phyloP scores from a whole-genome alignment of 768 basidiomycete species.

The Scleroderma bovista region DNA sequence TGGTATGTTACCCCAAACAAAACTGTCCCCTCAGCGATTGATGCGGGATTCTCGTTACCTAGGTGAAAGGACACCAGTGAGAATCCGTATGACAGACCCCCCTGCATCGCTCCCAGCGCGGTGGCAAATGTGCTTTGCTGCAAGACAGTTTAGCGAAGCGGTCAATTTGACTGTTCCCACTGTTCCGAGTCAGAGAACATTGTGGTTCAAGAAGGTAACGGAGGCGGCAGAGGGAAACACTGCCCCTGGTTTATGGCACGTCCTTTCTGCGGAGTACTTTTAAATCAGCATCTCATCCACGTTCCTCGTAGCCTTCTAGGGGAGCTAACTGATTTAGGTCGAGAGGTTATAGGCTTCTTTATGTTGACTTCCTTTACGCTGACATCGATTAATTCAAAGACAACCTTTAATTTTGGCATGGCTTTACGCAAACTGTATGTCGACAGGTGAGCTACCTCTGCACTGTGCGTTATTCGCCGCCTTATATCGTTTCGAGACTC shows the following conservation, averaged over 20 bases:
- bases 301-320: constrained; percentile 52
- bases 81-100: constrained; percentile 51
- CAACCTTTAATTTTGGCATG: constrained; percentile 58
- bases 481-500: constrained; percentile 37
- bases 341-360: constrained; percentile 40
- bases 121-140: constrained; percentile 62
- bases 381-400: constrained; percentile 32
- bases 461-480: neutral
- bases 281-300: neutral
- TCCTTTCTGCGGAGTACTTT: neutral
- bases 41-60: neutral
- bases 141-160: constrained; percentile 44
- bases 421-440: constrained; percentile 61
- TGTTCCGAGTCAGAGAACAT: constrained; percentile 15
- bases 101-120: constrained; percentile 63
- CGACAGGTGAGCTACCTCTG: constrained; percentile 43
- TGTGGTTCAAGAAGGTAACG: constrained; percentile 43
- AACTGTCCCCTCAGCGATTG: neutral
- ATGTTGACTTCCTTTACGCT: neutral
- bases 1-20: constrained; percentile 38
- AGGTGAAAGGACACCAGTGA: constrained; percentile 81
- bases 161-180: constrained; percentile 24
- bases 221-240: constrained; percentile 53
- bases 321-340: constrained; percentile 44
- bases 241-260: constrained; percentile 61